A percentile compares a stretch with the other conserved stretches of the same genome.
Evolutionary conservation across 768 basidiomycete genomes (phyloP).

Genomic region (Lentinula raphanica): DNA sequence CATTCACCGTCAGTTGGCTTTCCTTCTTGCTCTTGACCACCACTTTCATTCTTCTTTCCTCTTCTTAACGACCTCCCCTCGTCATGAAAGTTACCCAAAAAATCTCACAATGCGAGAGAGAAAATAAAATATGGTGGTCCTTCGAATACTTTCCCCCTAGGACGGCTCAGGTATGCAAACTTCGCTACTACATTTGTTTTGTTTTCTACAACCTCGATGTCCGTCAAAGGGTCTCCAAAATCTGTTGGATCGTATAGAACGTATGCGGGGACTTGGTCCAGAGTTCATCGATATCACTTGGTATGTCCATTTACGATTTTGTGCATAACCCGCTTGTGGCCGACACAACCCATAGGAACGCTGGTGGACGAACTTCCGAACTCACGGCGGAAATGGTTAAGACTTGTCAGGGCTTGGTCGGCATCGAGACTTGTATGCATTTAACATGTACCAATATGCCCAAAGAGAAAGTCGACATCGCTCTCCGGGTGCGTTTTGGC

Average conservation of each 20-base stretch:
- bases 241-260: constrained; percentile 95
- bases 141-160: constrained; percentile 98
- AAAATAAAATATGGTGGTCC: constrained; percentile 93
- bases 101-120: constrained; percentile 78
- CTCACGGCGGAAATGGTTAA: constrained; percentile 91
- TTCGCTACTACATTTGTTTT: neutral
- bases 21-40: neutral
- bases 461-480: constrained; percentile 89
- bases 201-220: constrained; percentile 5
- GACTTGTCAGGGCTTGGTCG: constrained; percentile 88
- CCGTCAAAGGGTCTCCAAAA: constrained; percentile 80
- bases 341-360: constrained; percentile 60
- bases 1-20: neutral
- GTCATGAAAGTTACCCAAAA: constrained; percentile 94
- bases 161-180: constrained; percentile 73
- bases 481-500: constrained; percentile 61
- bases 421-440: constrained; percentile 98
- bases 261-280: constrained; percentile 91
- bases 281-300: constrained; percentile 99
- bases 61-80: constrained; percentile 17
- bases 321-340: neutral
- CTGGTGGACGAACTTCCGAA: constrained; percentile 92
- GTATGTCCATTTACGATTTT: constrained; percentile 33
- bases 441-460: constrained; percentile 99
- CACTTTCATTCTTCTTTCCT: constrained; percentile 13